A percentile compares a stretch with the other conserved stretches of the same genome.
These are phyloP conservation scores for Lodderomyces metapsilosis DNA, from an alignment of 1,139 yeast genomes.

Conservation along the genomic window DNA sequence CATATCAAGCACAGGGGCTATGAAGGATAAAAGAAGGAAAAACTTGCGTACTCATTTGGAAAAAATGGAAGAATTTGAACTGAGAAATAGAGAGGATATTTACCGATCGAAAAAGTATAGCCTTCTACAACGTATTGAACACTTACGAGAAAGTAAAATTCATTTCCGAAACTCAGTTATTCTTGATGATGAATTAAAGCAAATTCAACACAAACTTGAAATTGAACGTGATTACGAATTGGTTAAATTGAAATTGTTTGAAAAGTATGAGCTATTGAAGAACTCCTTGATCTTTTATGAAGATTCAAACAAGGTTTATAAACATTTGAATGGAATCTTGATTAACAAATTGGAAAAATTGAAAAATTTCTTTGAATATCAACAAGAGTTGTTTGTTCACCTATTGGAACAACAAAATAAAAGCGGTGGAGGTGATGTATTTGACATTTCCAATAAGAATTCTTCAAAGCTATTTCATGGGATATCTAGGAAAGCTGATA, in stretches of 20 bases:
- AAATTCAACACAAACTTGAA: conserved; percentile 17
- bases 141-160: conserved; percentile 27
- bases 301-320: conserved; percentile 38
- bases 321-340: conserved; percentile 28
- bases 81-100: conserved; percentile 19
- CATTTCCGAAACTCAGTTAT: conserved; percentile 18
- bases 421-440: conserved; percentile 21
- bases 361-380: conserved; percentile 41
- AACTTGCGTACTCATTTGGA: conserved; percentile 19
- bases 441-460: conserved; percentile 37
- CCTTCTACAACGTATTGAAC: conserved; percentile 25
- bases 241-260: conserved; percentile 31
- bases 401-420: conserved; percentile 17
- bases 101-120: conserved; percentile 24
- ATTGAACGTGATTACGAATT: conserved; percentile 34
- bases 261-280: conserved; percentile 36
- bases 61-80: conserved; percentile 18
- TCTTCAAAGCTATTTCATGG: conserved; percentile 35
- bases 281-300: conserved; percentile 35
- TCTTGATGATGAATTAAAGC: conserved; percentile 29
- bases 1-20: conserved; percentile 23
- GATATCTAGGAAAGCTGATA: conserved; percentile 22
- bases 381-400: conserved; percentile 28
- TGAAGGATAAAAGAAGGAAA: conserved; percentile 26
- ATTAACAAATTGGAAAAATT: conserved; percentile 40